phyloP scores from a whole-genome alignment of 192 early-diverging fungal genomes.

The Coemansia sp. region DNA sequence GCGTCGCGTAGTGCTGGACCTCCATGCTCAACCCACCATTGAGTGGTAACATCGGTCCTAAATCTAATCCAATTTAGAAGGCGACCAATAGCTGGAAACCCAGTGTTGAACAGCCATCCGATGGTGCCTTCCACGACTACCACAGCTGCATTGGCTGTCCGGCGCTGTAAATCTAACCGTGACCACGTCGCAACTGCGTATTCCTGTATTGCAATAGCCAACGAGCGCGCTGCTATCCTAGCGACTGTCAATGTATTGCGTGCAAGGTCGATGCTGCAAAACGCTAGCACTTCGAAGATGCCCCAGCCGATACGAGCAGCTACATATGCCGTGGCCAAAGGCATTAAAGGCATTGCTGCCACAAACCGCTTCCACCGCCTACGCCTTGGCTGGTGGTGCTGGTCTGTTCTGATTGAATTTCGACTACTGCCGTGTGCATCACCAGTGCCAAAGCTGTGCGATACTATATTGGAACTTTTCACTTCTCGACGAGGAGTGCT shows the following conservation, averaged over 20 bases:
- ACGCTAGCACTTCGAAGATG: constrained; percentile 42
- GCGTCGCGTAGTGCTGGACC: constrained; percentile 21
- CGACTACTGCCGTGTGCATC: too few species aligned
- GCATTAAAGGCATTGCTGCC: constrained; percentile 41
- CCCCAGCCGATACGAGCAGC: constrained; percentile 36
- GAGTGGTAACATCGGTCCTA: not conserved
- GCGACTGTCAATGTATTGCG: constrained; percentile 2
- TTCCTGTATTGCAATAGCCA: not conserved
- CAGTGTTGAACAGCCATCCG: constrained; percentile 29
- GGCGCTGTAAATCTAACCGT: constrained; percentile 18
- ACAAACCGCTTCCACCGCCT: constrained; percentile 40
- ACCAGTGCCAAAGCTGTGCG: too few species aligned
- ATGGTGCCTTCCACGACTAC: constrained; percentile 27
- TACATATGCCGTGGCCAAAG: constrained; percentile 43
- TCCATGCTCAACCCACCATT: constrained; percentile 36
- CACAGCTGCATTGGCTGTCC: constrained; percentile 12
- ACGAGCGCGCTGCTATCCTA: not conserved
- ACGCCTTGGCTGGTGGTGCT: not conserved
- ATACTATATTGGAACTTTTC: too few species aligned
- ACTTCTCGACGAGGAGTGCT: too few species aligned
- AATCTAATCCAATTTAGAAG: not conserved
- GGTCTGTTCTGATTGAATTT: too few species aligned
- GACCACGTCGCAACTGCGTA: not conserved
- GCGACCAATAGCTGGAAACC: constrained; percentile 18
- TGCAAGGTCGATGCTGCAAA: constrained; percentile 31